Evolutionary conservation across 2,329 filamentous ascomycete genomes (phyloP).

Genomic region (Aspergillus fijiensis): DNA sequence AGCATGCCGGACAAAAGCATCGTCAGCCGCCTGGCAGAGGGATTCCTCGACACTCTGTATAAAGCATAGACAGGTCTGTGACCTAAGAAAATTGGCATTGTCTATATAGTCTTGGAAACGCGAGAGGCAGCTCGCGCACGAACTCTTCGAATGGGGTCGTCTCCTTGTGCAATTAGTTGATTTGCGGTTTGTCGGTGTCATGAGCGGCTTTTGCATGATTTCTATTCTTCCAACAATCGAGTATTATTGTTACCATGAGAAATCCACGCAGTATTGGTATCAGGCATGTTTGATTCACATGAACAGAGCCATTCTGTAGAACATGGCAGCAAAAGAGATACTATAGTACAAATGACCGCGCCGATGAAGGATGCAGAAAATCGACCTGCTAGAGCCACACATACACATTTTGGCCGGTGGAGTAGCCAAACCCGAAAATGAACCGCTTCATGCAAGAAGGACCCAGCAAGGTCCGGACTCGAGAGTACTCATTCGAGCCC

Average conservation of each 20-base stretch:
- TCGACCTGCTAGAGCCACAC: neutral
- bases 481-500: neutral
- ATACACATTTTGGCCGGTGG: neutral
- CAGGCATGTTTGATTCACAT: neutral
- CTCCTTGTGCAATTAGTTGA: conserved; percentile 10
- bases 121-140: neutral
- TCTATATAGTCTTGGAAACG: conserved; percentile 14
- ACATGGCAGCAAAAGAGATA: conserved; percentile 7
- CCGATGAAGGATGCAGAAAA: neutral
- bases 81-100: conserved; percentile 6
- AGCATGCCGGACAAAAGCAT: conserved; percentile 94
- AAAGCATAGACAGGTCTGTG: conserved; percentile 60
- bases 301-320: neutral
- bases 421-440: neutral
- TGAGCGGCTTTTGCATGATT: neutral
- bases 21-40: conserved; percentile 83
- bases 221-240: neutral
- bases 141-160: neutral
- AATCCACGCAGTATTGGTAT: neutral
- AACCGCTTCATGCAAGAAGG: conserved; percentile 22
- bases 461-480: neutral
- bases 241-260: neutral
- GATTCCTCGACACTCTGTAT: conserved; percentile 90
- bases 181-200: conserved; percentile 16
- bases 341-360: conserved; percentile 10